Evolutionary conservation across 1,139 yeast genomes (phyloP).

Genomic region (Suhomyces anneliseae): DNA sequence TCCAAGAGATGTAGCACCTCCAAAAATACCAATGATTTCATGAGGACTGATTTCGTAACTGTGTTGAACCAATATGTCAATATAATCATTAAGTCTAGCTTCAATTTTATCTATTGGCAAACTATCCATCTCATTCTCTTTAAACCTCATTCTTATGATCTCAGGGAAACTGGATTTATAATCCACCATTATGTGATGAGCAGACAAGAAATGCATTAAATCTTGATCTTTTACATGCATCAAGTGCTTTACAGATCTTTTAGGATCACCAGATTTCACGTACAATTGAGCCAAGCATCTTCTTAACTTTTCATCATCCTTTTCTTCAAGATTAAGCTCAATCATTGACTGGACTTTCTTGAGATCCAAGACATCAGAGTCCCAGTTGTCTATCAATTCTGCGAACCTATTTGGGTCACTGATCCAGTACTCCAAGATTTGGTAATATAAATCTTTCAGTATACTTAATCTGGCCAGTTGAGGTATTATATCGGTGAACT

Average conservation of each 20-base stretch:
- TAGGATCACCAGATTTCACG: conserved; percentile 56
- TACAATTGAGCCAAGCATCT: conserved; percentile 57
- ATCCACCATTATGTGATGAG: conserved; percentile 59
- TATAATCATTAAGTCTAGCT: conserved; percentile 41
- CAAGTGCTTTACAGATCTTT: conserved; percentile 64
- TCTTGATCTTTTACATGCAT: conserved; percentile 53
- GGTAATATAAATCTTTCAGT: conserved; percentile 46
- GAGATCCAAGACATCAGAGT: conserved; percentile 52
- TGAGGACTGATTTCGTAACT: conserved; percentile 64
- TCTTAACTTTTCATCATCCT: conserved; percentile 32
- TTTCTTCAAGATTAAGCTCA: conserved; percentile 36
- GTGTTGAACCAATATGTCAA: conserved; percentile 60
- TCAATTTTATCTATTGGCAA: conserved; percentile 47
- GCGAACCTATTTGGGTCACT: conserved; percentile 36
- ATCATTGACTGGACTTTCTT: conserved; percentile 45
- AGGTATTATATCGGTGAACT: conserved; percentile 58
- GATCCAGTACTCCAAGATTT: conserved; percentile 53
- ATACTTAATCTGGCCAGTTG: conserved; percentile 21
- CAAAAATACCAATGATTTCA: conserved; percentile 49
- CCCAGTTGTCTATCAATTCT: conserved; percentile 57
- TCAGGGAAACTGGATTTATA: conserved; percentile 52
- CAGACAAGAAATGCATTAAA: conserved; percentile 57
- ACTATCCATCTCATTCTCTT: conserved; percentile 26
- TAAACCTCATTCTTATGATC: conserved; percentile 50
- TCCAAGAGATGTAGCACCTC: conserved; percentile 32